A percentile compares a stretch with the other conserved stretches of the same genome.
Evolutionary conservation across 2,329 filamentous ascomycete species (phyloP).

Genomic region (Lasiodiplodia gonubiensis): DNA sequence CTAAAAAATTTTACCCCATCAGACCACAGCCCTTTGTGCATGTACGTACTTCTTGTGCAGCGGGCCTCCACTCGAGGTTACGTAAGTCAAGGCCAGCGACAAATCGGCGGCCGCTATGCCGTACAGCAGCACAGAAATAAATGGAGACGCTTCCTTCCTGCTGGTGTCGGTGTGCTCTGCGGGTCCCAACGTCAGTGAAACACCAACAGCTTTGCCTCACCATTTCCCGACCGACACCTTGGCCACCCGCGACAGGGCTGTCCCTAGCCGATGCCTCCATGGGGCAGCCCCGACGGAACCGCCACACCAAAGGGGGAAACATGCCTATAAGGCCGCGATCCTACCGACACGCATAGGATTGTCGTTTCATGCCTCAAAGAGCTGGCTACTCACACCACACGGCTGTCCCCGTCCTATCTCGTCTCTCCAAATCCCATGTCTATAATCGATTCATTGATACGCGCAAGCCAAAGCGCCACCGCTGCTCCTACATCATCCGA

Average conservation of each 20-base stretch:
- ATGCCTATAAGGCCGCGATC: neutral
- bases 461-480: neutral
- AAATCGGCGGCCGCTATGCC: neutral
- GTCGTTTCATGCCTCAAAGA: too few species aligned
- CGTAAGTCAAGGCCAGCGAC: slow-evolving; percentile 5
- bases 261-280: neutral
- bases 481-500: neutral
- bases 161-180: slow-evolving; percentile 9
- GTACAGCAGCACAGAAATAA: slow-evolving; percentile 1
- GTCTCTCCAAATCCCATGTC: neutral
- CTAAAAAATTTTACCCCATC: neutral
- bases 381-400: neutral
- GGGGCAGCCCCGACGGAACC: neutral
- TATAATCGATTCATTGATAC: neutral
- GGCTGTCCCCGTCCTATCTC: neutral
- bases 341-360: neutral
- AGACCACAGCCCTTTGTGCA: neutral
- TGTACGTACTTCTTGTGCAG: neutral
- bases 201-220: slow-evolving; percentile 8
- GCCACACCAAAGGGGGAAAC: neutral
- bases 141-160: neutral
- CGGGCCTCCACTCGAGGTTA: slow-evolving; percentile 2
- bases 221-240: neutral
- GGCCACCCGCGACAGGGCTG: neutral
- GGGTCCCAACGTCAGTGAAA: neutral